A percentile compares a stretch with the other conserved stretches of the same genome.
Conservation (phyloP, 768 basidiomycete genomes). For the Ephemerocybe angulata region DNA sequence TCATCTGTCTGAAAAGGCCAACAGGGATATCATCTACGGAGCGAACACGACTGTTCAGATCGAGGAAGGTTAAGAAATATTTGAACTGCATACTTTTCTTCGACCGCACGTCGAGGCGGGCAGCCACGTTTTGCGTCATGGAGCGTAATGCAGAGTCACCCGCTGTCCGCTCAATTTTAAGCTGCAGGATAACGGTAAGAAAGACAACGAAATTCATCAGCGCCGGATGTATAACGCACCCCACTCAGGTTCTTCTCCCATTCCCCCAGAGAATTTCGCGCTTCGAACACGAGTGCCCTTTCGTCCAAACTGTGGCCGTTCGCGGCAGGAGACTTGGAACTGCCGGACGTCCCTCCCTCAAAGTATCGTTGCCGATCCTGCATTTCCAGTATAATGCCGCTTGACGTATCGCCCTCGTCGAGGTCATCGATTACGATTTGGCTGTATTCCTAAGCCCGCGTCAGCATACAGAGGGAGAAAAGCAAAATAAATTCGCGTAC, state of each 20-base stretch:
- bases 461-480: not conserved
- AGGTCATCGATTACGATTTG: slow-evolving; percentile 86
- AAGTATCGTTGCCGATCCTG: slow-evolving; percentile 82
- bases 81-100: slow-evolving; percentile 51
- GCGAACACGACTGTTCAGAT: not conserved
- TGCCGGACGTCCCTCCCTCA: slow-evolving; percentile 53
- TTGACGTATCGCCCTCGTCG: slow-evolving; percentile 58
- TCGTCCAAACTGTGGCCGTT: slow-evolving; percentile 46
- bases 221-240: slow-evolving; percentile 33
- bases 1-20: slow-evolving; percentile 75
- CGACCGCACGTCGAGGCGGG: slow-evolving; percentile 61
- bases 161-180: slow-evolving; percentile 65
- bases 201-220: not conserved
- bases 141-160: slow-evolving; percentile 63
- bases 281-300: slow-evolving; percentile 42
- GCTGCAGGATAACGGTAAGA: slow-evolving; percentile 30
- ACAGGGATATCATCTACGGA: slow-evolving; percentile 74
- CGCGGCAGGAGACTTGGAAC: slow-evolving; percentile 22
- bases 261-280: slow-evolving; percentile 42
- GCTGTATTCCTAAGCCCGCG: slow-evolving; percentile 32
- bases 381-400: slow-evolving; percentile 82
- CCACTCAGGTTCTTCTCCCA: slow-evolving; percentile 60
- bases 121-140: slow-evolving; percentile 81
- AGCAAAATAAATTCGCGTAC: slow-evolving; percentile 28
- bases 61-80: not conserved